These are phyloP conservation scores for Polytrichum commune DNA, from an alignment of 225 moss, liverwort and hornwort genomes.

Conservation along the genomic window DNA sequence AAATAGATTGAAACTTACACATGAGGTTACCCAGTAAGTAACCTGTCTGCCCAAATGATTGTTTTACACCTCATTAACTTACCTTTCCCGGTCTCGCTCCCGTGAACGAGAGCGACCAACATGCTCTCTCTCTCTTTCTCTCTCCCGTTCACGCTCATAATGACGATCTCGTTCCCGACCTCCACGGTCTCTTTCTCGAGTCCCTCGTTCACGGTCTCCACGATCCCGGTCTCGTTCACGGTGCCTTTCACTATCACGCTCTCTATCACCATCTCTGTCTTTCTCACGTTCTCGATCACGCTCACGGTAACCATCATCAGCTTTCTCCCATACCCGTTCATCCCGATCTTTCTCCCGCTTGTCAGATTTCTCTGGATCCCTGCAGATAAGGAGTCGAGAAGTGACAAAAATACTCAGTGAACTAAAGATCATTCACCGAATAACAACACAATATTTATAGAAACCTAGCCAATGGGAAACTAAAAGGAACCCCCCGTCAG, in stretches of 20 bases:
- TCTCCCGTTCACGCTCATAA: conserved; percentile 28
- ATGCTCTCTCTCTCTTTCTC: conserved; percentile 71
- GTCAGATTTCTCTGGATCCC: conserved; percentile 71
- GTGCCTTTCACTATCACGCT: conserved; percentile 57
- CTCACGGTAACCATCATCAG: conserved; percentile 58
- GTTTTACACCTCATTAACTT: conserved; percentile 39
- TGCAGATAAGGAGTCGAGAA: conserved; percentile 5
- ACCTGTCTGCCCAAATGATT: neutral
- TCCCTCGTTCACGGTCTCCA: conserved; percentile 50
- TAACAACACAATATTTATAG: too few species aligned
- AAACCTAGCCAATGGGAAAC: too few species aligned
- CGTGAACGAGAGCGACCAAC: conserved; percentile 75
- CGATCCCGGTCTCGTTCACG: conserved; percentile 64
- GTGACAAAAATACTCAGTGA: too few species aligned
- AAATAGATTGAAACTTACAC: neutral
- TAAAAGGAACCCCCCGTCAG: too few species aligned
- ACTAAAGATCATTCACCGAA: too few species aligned
- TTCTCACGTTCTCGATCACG: conserved; percentile 86
- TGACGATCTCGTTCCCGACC: conserved; percentile 47
- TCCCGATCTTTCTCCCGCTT: conserved; percentile 93
- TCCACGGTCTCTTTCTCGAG: conserved; percentile 70
- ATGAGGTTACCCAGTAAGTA: neutral
- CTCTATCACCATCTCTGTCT: conserved; percentile 67
- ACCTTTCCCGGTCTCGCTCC: conserved; percentile 80
- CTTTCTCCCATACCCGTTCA: conserved; percentile 62